phyloP scores from a whole-genome alignment of 2,329 filamentous ascomycete genomes.

The Colletotrichum cereale region DNA sequence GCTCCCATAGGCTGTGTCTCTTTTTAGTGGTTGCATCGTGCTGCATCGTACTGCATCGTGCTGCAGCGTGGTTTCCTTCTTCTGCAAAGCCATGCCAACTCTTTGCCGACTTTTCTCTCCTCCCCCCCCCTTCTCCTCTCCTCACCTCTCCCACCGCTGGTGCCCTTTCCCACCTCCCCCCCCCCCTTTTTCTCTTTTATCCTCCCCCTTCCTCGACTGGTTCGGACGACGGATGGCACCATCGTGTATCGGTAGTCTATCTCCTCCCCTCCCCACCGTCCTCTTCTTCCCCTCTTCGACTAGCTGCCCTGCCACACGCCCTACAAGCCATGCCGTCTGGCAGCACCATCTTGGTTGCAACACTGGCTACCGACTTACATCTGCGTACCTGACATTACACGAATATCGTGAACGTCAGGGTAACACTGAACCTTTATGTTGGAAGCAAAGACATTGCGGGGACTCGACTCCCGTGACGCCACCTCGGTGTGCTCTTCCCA shows the following conservation, averaged over 20 bases:
- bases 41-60: slow-evolving; percentile 35
- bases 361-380: neutral
- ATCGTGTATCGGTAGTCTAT: neutral
- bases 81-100: slow-evolving; percentile 38
- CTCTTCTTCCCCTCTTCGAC: neutral
- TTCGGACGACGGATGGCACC: neutral
- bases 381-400: neutral
- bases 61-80: slow-evolving; percentile 33
- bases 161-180: neutral
- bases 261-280: neutral
- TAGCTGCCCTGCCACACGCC: slow-evolving; percentile 5
- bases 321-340: neutral
- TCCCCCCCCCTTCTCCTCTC: neutral
- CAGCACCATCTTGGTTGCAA: neutral
- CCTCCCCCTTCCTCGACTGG: neutral
- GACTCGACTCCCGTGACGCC: neutral
- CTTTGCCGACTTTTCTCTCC: slow-evolving; percentile 3
- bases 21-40: slow-evolving; percentile 35
- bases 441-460: neutral
- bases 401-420: neutral
- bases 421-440: neutral
- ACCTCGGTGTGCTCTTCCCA: neutral
- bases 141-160: neutral
- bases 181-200: neutral
- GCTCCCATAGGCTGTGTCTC: slow-evolving; percentile 19